Percentiles rank a stretch among this genome's conserved stretches.
Conservation (phyloP, 257 asterid species). For the Plantago ovata region DNA sequence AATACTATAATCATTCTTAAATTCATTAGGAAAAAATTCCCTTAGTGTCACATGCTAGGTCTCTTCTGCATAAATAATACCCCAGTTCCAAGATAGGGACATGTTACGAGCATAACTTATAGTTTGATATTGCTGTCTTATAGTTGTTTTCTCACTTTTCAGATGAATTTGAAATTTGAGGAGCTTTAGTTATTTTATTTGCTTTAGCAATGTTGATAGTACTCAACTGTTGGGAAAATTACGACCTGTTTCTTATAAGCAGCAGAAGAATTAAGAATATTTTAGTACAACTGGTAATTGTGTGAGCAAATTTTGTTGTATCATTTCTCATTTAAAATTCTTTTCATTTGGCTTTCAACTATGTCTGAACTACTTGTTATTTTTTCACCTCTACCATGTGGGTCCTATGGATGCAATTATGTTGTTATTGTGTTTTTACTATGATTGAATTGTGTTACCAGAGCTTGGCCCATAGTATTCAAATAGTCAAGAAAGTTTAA, state of each 20-base stretch:
- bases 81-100: not conserved
- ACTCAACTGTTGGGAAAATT: not conserved
- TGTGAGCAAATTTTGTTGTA: not conserved
- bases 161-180: slow-evolving; percentile 1
- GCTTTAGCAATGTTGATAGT: not conserved
- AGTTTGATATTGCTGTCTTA: too few species aligned
- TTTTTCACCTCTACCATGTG: not conserved
- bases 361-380: not conserved
- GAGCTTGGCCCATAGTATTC: not conserved
- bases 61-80: not conserved
- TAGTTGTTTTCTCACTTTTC: slow-evolving; percentile 3
- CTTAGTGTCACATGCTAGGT: slow-evolving; percentile 4
- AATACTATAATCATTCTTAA: too few species aligned
- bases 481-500: not conserved
- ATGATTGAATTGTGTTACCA: not conserved
- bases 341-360: not conserved
- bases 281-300: not conserved
- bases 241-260: not conserved
- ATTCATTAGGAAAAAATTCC: too few species aligned
- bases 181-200: not conserved
- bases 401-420: too few species aligned
- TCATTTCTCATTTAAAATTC: not conserved
- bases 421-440: not conserved
- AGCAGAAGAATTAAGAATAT: too few species aligned
- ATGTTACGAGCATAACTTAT: too few species aligned